phyloP scores from a whole-genome alignment of 78 protist species.

The Trichosphaerium sp. region DNA sequence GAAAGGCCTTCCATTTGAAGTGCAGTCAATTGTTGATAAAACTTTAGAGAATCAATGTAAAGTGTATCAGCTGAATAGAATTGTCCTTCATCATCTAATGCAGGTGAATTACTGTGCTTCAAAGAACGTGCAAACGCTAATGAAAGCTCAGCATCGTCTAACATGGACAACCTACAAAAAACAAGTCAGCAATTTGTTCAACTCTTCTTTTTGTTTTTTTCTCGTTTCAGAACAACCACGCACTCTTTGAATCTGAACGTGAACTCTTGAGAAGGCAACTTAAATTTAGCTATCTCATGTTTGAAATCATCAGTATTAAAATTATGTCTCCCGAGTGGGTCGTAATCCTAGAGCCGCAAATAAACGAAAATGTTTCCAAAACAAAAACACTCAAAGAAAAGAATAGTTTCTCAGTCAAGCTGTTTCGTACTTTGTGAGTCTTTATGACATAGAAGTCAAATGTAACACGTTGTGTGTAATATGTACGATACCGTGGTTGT shows the following conservation, averaged over 20 bases:
- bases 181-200: too few species aligned
- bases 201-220: too few species aligned
- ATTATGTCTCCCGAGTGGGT: constrained; percentile 15
- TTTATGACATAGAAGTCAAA: constrained; percentile 20
- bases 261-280: constrained; percentile 28
- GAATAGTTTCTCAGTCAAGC: background rate
- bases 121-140: constrained; percentile 22
- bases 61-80: constrained; percentile 12
- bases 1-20: constrained; percentile 1
- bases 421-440: constrained; percentile 7
- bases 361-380: too few species aligned
- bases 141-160: constrained; percentile 16
- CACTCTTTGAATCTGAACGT: constrained; percentile 9
- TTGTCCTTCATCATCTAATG: constrained; percentile 5
- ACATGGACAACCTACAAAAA: constrained; percentile 15
- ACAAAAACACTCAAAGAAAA: too few species aligned
- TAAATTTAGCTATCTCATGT: constrained; percentile 21
- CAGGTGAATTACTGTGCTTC: constrained; percentile 4
- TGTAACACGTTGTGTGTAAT: constrained; percentile 10
- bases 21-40: constrained; percentile 8
- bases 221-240: too few species aligned
- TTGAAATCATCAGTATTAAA: constrained; percentile 35
- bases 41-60: constrained; percentile 21
- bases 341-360: constrained; percentile 5
- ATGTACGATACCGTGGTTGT: constrained; percentile 19